phyloP scores from a whole-genome alignment of 2,329 filamentous ascomycete species.

The Myriosclerotinia scirpicola region DNA sequence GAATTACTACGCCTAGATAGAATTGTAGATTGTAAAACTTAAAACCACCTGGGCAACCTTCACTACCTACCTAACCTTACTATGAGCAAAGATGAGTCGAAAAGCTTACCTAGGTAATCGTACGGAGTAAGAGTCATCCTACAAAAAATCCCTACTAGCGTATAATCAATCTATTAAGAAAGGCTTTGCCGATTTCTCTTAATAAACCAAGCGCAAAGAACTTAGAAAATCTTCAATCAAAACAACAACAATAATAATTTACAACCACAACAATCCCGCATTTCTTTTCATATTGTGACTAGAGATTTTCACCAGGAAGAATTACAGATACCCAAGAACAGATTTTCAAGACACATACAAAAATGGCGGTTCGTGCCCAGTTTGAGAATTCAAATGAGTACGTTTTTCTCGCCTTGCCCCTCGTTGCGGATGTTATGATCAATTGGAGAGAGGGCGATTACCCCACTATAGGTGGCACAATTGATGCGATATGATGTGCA shows the following conservation, averaged over 20 bases:
- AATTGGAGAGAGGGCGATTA: neutral
- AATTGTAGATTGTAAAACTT: too few species aligned
- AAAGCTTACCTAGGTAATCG: neutral
- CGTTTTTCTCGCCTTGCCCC: slow-evolving; percentile 41
- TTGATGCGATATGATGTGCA: neutral
- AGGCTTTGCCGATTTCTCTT: slow-evolving; percentile 9
- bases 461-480: slow-evolving; percentile 3
- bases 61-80: too few species aligned
- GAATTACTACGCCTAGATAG: too few species aligned
- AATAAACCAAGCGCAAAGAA: slow-evolving; percentile 16
- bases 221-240: slow-evolving; percentile 19
- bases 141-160: slow-evolving; percentile 21
- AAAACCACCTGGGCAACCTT: too few species aligned
- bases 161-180: neutral
- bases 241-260: slow-evolving; percentile 1
- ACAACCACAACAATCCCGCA: slow-evolving; percentile 4
- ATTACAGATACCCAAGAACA: neutral
- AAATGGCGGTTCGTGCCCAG: slow-evolving; percentile 68
- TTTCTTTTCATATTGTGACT: neutral
- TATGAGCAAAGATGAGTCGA: slow-evolving; percentile 21
- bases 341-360: slow-evolving; percentile 30
- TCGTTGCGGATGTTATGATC: slow-evolving; percentile 12
- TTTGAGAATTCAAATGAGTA: slow-evolving; percentile 94
- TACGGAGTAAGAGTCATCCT: slow-evolving; percentile 12
- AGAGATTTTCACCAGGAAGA: neutral